Evolutionary conservation across 495 filamentous ascomycete species (phyloP), one percentile per base, ranked within the genome.

Genomic region (Penicillium lividum): DNA sequence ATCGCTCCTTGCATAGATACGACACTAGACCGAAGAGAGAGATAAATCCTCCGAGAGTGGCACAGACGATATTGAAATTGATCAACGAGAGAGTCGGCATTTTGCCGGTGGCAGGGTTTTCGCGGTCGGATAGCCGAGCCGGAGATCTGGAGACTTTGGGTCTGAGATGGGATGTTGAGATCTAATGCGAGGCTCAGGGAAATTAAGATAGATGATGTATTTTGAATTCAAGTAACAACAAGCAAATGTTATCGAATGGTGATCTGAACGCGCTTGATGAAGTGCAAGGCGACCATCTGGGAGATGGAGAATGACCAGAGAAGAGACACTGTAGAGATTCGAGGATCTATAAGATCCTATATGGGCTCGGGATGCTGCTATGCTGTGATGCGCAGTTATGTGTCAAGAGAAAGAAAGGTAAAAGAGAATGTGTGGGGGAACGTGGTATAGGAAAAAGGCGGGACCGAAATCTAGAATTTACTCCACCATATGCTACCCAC

Each of bases 1-100:
- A 93, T 62, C 84, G 86, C 74, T 96, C 92, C 67, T 96, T 96
- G 72, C 88, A 81, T 10, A 96, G 81, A 71, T 93, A 96, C 3
- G 90, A 94, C 0, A 97, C 91, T 38, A 97, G 77, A 8, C 89
- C 91, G 68, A 95, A 98, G 22, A 95, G 64, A 2, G 89, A 91
- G 44, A 98, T 86, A 74, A 93, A 98, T 16, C 89, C 92, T 28
- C 93, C 93, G 11, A 96, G 73, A 9, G 88, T 85, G 56, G 89
- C 86, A 66, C 90, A 87, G 57, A 91, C 84, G 57, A 96, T 90
- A 70, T 97, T 96, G 81, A 97, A 97, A 71, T 95, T 92, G 66
- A 83, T 87, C 45, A 91, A 62, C 6, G 80, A 82, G 53, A 95
- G 76, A 45, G 88, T 90, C 51, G 92, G 92, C 92, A 96, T 96